These are phyloP conservation scores for Saccharomycopsis hybrid DNA, from an alignment of 1,139 yeast genomes.

Conservation along the genomic window DNA sequence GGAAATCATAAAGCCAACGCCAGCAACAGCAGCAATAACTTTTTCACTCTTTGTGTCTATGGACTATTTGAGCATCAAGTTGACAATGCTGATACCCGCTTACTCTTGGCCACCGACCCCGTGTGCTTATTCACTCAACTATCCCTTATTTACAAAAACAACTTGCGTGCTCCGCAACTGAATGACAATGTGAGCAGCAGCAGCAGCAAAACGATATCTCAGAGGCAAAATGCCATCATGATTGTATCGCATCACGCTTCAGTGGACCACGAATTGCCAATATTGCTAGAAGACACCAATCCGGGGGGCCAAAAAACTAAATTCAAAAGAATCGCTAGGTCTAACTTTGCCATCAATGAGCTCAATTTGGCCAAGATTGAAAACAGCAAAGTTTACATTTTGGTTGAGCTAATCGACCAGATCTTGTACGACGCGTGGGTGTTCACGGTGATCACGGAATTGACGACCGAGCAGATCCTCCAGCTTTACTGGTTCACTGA, in stretches of 20 bases:
- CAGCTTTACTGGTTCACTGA: background rate
- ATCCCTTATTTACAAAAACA: conserved; percentile 8
- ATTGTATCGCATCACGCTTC: conserved; percentile 16
- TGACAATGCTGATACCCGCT: too few relatives aligned
- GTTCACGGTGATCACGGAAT: conserved; percentile 14
- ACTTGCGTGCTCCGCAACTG: conserved; percentile 6
- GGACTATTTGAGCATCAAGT: conserved; percentile 7
- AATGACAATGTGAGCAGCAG: too few relatives aligned
- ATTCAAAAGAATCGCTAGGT: conserved; percentile 10
- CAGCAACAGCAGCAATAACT: background rate
- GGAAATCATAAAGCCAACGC: background rate
- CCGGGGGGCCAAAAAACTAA: background rate
- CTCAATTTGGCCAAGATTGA: conserved; percentile 5
- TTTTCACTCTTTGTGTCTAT: conserved; percentile 15
- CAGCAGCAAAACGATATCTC: background rate
- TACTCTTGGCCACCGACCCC: conserved; percentile 20
- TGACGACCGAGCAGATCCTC: conserved; percentile 3
- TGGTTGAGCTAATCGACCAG: conserved; percentile 12
- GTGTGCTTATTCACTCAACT: conserved; percentile 19
- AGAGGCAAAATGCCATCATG: conserved; percentile 7
- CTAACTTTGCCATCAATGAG: conserved; percentile 12
- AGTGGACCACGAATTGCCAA: conserved; percentile 15
- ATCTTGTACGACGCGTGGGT: conserved; percentile 18
- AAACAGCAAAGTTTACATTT: conserved; percentile 5
- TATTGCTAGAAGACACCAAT: conserved; percentile 15